A percentile compares a stretch with the other conserved stretches of the same genome.
Evolutionary conservation across 2,329 filamentous ascomycete species (phyloP).

Genomic region (Aphanocladium album): DNA sequence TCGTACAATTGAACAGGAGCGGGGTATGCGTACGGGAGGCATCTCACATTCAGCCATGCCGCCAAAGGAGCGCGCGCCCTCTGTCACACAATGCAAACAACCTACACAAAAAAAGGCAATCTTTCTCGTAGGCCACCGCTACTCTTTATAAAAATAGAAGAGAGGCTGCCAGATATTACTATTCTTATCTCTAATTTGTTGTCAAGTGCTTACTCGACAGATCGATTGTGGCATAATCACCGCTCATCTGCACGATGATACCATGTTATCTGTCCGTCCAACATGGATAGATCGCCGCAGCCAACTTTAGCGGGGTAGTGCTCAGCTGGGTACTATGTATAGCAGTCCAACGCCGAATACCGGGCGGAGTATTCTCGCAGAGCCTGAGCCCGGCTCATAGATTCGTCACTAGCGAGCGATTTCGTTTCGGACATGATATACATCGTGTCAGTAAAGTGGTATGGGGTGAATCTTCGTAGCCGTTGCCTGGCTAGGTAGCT

Average conservation of each 20-base stretch:
- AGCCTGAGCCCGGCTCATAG: not conserved
- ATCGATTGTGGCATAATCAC: not conserved
- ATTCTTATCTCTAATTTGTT: not conserved
- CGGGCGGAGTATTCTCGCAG: constrained; percentile 1
- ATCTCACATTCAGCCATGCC: not conserved
- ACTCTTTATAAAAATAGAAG: too few relatives aligned
- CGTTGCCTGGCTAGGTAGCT: not conserved
- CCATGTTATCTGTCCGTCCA: not conserved
- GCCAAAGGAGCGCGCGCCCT: not conserved
- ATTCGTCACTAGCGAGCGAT: not conserved
- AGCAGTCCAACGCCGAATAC: constrained; percentile 7
- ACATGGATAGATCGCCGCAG: not conserved
- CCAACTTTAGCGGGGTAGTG: constrained; percentile 4
- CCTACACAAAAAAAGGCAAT: too few relatives aligned
- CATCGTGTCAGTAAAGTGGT: not conserved
- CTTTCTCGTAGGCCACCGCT: too few relatives aligned
- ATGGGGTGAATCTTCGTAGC: not conserved
- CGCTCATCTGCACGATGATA: not conserved
- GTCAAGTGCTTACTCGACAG: not conserved
- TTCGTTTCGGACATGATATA: not conserved
- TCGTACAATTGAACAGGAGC: not conserved
- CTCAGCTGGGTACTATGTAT: not conserved
- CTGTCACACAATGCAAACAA: not conserved
- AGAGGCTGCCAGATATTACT: not conserved
- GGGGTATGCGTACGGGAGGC: not conserved